phyloP scores from a whole-genome alignment of 2,329 filamentous ascomycete genomes.

The Pseudomassariella vexata region DNA sequence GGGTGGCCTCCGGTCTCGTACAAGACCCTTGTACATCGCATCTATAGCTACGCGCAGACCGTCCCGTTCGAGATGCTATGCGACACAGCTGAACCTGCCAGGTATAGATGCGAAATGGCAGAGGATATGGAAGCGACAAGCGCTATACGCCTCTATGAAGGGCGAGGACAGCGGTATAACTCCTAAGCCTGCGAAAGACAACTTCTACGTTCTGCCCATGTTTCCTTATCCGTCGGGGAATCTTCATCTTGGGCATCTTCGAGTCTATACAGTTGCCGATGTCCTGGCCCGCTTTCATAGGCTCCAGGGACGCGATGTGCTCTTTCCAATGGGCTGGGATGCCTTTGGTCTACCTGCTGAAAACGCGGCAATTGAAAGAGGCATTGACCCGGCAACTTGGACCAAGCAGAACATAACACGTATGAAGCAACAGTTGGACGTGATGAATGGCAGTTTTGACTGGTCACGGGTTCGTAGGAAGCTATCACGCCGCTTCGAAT shows the following conservation, averaged over 20 bases:
- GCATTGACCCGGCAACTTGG: conserved; percentile 72
- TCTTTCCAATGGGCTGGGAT: conserved; percentile 94
- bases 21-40: conserved; percentile 1
- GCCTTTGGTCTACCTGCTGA: conserved; percentile 87
- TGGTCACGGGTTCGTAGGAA: conserved; percentile 71
- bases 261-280: conserved; percentile 88
- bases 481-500: too few relatives aligned
- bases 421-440: conserved; percentile 76
- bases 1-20: conserved; percentile 2
- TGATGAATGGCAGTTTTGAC: conserved; percentile 78
- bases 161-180: conserved; percentile 3
- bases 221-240: conserved; percentile 88
- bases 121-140: conserved; percentile 31
- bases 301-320: conserved; percentile 67
- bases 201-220: conserved; percentile 78
- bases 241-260: conserved; percentile 79
- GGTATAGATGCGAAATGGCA: conserved; percentile 49
- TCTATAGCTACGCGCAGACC: not conserved
- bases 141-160: conserved; percentile 4
- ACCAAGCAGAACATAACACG: conserved; percentile 72
- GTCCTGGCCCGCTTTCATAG: conserved; percentile 71
- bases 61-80: conserved; percentile 1
- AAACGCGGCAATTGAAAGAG: conserved; percentile 82
- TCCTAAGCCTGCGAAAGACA: conserved; percentile 19
- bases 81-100: conserved; percentile 34